Base-by-base conservation (phyloP, 1,139 yeast genomes). In the Wickerhamomyces sp. region DNA sequence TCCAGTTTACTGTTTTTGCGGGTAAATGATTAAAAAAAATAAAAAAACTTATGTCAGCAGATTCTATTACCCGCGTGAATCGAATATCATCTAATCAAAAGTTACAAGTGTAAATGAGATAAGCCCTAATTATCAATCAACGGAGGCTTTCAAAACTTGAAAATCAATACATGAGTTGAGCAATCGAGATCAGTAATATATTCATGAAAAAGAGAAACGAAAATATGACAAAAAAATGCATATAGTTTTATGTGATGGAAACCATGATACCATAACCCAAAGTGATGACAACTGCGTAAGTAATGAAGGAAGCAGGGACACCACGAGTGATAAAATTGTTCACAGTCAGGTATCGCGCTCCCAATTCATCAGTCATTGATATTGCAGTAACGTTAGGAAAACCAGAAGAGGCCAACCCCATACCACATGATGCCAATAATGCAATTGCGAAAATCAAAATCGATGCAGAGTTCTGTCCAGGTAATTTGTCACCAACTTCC, bases 311-410 rank as follows among this genome's bases (percentile, higher is more conserved):
- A 39, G 78, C 71, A 7, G 88, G 86, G 7, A 81, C 81, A 59
- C 90, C 90, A 57, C 88, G 71, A 4, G 82, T 77, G 37, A 82
- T 76, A 51, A 82, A 81, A 0, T 81, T 76, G 32, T 72, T 66
- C 26, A 81, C 84, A n/a, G 74, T 72, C 54, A 82, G 66, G 50
- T 81, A 82, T 33, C 85, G 76, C 37, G 74, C 74, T 18, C 88
- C 88, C 43, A 81, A 70, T 43, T 79, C 82, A 54, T 82, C 88
- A 3, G 82, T 73, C 82, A 79, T 79, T 39, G 86, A 80, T 48
- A 81, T 81, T 2, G 89, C 89, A n/a, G 87, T 81, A 24, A 81
- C 85, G 53, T 81, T 82, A 18, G 90, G 90, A 66, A 81, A 82
- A 1, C 90, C 90, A 1, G 84, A 76, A 3, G 86, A 79, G 3